Conservation (phyloP, 768 basidiomycete genomes). For the Sarcomyxa edulis region DNA sequence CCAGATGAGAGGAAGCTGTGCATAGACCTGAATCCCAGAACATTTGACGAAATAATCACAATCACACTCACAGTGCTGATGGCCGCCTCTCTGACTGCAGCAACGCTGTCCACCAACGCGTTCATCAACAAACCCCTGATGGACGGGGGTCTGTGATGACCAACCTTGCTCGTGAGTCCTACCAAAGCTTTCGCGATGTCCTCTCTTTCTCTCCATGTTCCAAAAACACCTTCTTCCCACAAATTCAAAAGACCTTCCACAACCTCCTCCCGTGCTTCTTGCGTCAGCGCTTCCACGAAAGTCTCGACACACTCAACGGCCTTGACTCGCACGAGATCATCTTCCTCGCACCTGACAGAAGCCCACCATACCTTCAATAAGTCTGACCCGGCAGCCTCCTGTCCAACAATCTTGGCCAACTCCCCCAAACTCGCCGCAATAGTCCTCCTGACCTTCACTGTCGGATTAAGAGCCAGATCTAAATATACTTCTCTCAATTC, state of each 20-base stretch:
- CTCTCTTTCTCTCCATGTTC: conserved; percentile 80
- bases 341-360: conserved; percentile 47
- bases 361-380: conserved; percentile 71
- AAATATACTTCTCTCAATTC: conserved; percentile 67
- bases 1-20: conserved; percentile 47
- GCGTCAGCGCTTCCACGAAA: conserved; percentile 46
- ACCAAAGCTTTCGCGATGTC: conserved; percentile 52
- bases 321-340: conserved; percentile 72
- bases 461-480: conserved; percentile 54
- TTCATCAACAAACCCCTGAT: conserved; percentile 50
- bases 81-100: conserved; percentile 81
- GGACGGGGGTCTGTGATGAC: conserved; percentile 34
- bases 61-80: conserved; percentile 51
- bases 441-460: conserved; percentile 65
- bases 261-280: conserved; percentile 36
- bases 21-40: too few species aligned
- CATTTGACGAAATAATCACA: conserved; percentile 5
- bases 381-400: conserved; percentile 59
- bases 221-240: conserved; percentile 56
- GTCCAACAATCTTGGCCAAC: conserved; percentile 79
- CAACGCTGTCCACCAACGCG: conserved; percentile 72
- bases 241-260: conserved; percentile 42
- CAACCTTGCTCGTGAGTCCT: conserved; percentile 37
- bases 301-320: conserved; percentile 60
- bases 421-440: conserved; percentile 88